phyloP scores from a whole-genome alignment of 495 filamentous ascomycete genomes.

The Cryomyces antarcticus region DNA sequence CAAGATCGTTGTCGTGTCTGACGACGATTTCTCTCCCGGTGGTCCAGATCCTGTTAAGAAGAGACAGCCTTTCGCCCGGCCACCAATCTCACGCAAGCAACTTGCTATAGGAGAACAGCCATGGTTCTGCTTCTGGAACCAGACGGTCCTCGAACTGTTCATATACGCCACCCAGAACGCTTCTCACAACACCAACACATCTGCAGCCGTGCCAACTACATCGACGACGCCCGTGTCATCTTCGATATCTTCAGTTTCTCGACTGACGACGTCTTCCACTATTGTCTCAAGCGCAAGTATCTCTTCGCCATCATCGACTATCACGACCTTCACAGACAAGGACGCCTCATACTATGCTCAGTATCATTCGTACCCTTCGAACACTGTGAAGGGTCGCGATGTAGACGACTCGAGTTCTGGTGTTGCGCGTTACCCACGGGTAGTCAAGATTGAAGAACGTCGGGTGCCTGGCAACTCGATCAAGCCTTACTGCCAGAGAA shows the following conservation, averaged over 20 bases:
- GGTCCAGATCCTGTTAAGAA: neutral
- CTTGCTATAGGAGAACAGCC: slow-evolving; percentile 34
- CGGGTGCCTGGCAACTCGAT: slow-evolving; percentile 24
- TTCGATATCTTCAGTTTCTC: slow-evolving; percentile 1
- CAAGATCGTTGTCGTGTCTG: slow-evolving; percentile 60
- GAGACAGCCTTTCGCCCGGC: neutral
- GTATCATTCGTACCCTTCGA: neutral
- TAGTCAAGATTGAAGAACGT: slow-evolving; percentile 65
- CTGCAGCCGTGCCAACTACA: neutral
- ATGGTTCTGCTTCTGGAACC: slow-evolving; percentile 82
- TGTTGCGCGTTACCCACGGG: slow-evolving; percentile 19
- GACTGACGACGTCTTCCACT: slow-evolving; percentile 1
- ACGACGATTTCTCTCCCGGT: slow-evolving; percentile 22
- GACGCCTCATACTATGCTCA: neutral
- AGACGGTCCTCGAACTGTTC: slow-evolving; percentile 60
- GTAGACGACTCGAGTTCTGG: neutral
- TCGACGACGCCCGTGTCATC: neutral
- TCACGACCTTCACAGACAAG: slow-evolving; percentile 1
- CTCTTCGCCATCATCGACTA: neutral
- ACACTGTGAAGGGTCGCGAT: neutral
- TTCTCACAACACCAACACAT: slow-evolving; percentile 30
- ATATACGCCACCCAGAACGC: slow-evolving; percentile 42
- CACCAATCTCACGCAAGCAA: too few species aligned
- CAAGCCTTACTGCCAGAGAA: slow-evolving; percentile 49
- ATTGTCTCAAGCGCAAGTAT: slow-evolving; percentile 3